Evolutionary conservation across 129 eudicot genomes (phyloP).

Genomic region (Chrysanthemum lavandulifolium): DNA sequence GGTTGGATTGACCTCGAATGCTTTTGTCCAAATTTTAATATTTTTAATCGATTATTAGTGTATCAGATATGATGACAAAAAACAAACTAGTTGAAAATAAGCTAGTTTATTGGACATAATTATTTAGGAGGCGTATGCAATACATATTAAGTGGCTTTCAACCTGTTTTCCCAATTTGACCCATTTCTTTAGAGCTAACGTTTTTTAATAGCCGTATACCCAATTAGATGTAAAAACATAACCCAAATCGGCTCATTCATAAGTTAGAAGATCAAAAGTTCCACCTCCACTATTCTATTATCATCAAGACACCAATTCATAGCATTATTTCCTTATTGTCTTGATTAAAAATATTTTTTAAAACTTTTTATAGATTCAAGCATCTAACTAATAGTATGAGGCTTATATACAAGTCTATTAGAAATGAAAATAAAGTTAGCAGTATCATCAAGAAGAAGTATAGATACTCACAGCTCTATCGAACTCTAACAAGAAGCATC

Average conservation of each 20-base stretch:
- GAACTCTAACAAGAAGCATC: no score
- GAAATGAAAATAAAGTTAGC: no score
- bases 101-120: background rate
- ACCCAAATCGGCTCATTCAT: no score
- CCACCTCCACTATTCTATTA: background rate
- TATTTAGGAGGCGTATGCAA: background rate
- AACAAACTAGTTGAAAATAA: background rate
- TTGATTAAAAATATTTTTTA: background rate
- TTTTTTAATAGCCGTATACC: background rate
- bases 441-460: no score
- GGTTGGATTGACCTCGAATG: no score
- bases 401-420: no score
- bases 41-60: background rate
- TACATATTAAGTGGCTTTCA: background rate
- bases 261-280: no score
- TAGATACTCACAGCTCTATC: no score
- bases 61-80: background rate
- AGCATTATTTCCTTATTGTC: background rate
- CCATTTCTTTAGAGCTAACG: background rate
- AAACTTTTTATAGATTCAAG: background rate
- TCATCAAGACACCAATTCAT: conserved; percentile 5
- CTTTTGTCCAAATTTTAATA: no score
- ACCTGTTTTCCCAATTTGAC: background rate
- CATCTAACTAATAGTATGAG: background rate
- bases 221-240: background rate